Evolutionary conservation across 139 green algal species (phyloP).

Genomic region (Chlamydomonas incerta): DNA sequence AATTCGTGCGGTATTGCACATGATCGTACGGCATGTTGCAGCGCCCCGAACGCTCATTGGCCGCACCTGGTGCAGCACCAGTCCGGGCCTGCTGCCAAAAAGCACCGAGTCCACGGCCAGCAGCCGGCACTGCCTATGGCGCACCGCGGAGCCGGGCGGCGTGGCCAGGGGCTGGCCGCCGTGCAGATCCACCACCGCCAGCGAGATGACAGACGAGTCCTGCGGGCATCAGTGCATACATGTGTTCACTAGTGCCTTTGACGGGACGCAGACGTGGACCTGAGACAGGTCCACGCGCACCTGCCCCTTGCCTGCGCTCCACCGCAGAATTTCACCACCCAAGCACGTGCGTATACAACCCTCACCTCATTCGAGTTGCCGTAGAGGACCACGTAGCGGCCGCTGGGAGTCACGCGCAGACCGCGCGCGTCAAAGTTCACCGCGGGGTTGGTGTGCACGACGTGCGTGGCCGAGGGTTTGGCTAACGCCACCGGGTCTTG

Average conservation of each 20-base stretch:
- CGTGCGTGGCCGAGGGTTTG: background rate
- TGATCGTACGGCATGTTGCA: no score
- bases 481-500: background rate
- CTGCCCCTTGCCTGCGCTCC: no score
- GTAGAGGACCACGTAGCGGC: slow-evolving; percentile 17
- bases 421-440: slow-evolving; percentile 30
- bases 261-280: no score
- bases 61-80: slow-evolving; percentile 34
- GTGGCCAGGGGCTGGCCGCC: slow-evolving; percentile 13
- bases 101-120: slow-evolving; percentile 41
- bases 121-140: slow-evolving; percentile 28
- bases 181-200: slow-evolving; percentile 50
- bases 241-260: no score
- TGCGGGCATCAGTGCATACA: background rate
- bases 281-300: no score
- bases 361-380: background rate
- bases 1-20: no score
- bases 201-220: background rate
- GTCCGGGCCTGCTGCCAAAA: slow-evolving; percentile 41
- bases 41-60: no score
- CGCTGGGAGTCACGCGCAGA: slow-evolving; percentile 17
- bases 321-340: no score
- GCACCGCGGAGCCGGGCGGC: background rate
- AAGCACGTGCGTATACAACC: no score
- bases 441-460: background rate